Base-by-base conservation (phyloP, 148 eudicot species). In the Persicaria maculosa region DNA sequence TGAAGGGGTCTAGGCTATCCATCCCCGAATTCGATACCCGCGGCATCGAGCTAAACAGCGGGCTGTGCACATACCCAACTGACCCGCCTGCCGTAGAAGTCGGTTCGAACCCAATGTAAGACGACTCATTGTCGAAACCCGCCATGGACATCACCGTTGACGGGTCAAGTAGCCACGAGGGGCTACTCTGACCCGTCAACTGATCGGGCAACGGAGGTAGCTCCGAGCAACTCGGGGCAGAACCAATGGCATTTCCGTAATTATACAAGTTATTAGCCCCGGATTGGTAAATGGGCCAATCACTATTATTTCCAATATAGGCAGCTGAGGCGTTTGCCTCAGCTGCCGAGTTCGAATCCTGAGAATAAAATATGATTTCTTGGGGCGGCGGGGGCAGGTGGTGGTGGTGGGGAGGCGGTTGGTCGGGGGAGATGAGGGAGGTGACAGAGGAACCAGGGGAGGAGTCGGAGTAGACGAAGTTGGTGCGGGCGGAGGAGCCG, bases 401-500 rank as follows among this genome's bases (percentile, higher is more conserved):
- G 19, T 16, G 22, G 50, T 67, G 44, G 4, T 72, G 74, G 8
- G 4, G 68, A 16, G 43, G 70, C 1, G 11, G 47, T 45, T 77
- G 69, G 22, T 77, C 78, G 14, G 83, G 80, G 12, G 85, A 76
- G 46, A 78, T 70, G 12, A 77, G 74, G 71, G 77, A 58, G 77
- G 82, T 76, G 76, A 77, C 69, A 31, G 82, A 79, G 72, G 82
- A 79, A 6, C 80, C 78, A 0, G 78, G 72, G 7, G 82, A 82
- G 71, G 75, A 79, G 80, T 82, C 85, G 47, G 77, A 65, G 77
- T 82, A 82, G 10, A 82, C 75, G 52, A 82, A 82, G 80, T 82
- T 82, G 71, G 85, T 82, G 36, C 82, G 82, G 8, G 80, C 80
- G 4, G 80, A 77, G n/a, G 80, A 73, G 45, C 78, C 82, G 4